Evolutionary conservation across 768 basidiomycete genomes (phyloP).

Genomic region (Kwoniella shandongensis): DNA sequence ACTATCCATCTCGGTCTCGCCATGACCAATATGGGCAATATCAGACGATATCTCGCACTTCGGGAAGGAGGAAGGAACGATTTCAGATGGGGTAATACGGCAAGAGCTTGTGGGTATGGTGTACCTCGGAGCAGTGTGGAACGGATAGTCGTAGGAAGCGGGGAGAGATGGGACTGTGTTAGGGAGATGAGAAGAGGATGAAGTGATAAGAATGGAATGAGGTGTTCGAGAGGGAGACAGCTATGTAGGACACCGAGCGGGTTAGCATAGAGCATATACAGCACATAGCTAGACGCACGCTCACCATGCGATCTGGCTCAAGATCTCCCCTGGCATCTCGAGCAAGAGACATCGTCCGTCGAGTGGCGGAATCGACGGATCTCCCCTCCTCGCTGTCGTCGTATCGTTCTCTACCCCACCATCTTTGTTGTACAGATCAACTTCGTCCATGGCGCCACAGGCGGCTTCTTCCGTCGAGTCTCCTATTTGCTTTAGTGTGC

Average conservation of each 20-base stretch:
- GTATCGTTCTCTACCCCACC: too few species aligned
- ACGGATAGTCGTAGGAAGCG: slow-evolving; percentile 33
- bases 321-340: slow-evolving; percentile 44
- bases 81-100: slow-evolving; percentile 29
- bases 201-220: slow-evolving; percentile 39
- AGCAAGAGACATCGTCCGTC: slow-evolving; percentile 18
- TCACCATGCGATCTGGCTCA: slow-evolving; percentile 46
- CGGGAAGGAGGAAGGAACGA: slow-evolving; percentile 30
- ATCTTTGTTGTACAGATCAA: too few species aligned
- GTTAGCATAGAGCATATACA: too few species aligned
- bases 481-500: too few species aligned
- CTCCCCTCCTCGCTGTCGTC: neutral
- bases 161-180: slow-evolving; percentile 35
- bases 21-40: slow-evolving; percentile 38
- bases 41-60: slow-evolving; percentile 25
- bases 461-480: too few species aligned
- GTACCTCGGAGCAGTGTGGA: slow-evolving; percentile 17
- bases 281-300: too few species aligned
- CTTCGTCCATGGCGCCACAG: neutral
- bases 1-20: slow-evolving; percentile 48
- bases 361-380: slow-evolving; percentile 12
- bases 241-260: slow-evolving; percentile 17
- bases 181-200: slow-evolving; percentile 35
- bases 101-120: slow-evolving; percentile 39
- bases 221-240: slow-evolving; percentile 32